A percentile compares a stretch with the other conserved stretches of the same genome.
phyloP scores from a whole-genome alignment of 805 yeast genomes.

The Yamadazyma kitorensis region DNA sequence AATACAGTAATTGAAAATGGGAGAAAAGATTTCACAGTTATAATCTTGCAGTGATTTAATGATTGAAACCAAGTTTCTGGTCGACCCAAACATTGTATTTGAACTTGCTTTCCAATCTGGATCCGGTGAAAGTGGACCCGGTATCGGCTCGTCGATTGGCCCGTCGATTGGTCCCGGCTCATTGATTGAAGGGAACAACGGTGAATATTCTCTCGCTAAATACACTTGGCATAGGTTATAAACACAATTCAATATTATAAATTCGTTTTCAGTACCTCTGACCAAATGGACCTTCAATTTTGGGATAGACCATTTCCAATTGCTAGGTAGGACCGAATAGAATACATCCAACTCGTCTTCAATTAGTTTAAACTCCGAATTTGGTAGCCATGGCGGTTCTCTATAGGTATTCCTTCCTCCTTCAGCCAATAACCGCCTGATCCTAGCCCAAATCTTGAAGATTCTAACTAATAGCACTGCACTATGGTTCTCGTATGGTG shows the following conservation, averaged over 20 bases:
- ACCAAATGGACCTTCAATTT: neutral
- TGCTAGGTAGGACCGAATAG: neutral
- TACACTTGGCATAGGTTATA: neutral
- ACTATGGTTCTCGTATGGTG: neutral
- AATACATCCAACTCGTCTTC: neutral
- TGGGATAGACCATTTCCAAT: neutral
- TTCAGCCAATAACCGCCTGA: neutral
- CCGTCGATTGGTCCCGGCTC: conserved; percentile 1
- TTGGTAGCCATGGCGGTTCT: neutral
- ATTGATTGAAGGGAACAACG: conserved; percentile 3
- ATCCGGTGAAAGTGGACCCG: conserved; percentile 2
- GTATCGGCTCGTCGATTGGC: conserved; percentile 1
- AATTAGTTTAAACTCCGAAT: neutral
- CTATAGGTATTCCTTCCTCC: neutral
- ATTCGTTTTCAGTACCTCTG: neutral
- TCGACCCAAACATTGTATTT: neutral
- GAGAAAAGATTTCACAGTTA: neutral
- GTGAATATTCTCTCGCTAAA: conserved; percentile 1
- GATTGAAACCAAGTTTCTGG: conserved; percentile 1
- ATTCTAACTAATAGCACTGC: neutral
- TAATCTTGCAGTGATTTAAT: neutral
- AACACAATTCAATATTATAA: neutral
- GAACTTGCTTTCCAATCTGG: conserved; percentile 1
- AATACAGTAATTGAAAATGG: conserved; percentile 1
- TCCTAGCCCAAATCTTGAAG: neutral